A percentile compares a stretch with the other conserved stretches of the same genome.
Conservation (phyloP, 495 filamentous ascomycete genomes). For the Cenococcum geophilum region DNA sequence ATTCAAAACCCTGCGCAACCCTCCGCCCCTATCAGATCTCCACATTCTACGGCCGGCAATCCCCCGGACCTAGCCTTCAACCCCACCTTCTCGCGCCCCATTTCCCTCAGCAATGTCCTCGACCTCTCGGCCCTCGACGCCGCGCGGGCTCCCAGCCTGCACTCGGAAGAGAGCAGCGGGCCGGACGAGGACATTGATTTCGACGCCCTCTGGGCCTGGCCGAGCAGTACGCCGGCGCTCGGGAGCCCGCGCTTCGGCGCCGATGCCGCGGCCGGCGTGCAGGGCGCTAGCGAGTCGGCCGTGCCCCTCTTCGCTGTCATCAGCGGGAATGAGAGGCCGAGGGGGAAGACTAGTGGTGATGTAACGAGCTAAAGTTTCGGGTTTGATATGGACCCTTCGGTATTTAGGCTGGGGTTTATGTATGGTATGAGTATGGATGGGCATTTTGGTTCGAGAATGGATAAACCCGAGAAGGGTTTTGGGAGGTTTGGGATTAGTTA, state of each 20-base stretch:
- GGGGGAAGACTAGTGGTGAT: background rate
- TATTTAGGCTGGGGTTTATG: no score
- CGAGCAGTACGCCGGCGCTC: constrained; percentile 26
- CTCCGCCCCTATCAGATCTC: background rate
- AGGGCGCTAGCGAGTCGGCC: constrained; percentile 19
- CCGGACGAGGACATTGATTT: constrained; percentile 50
- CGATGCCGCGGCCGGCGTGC: constrained; percentile 14
- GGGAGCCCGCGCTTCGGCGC: constrained; percentile 19
- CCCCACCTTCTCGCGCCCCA: constrained; percentile 17
- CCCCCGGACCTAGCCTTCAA: no score
- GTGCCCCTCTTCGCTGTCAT: constrained; percentile 28
- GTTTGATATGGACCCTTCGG: background rate
- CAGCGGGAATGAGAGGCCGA: background rate
- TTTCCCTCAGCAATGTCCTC: constrained; percentile 45
- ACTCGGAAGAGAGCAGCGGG: constrained; percentile 34
- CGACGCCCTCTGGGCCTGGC: constrained; percentile 51
- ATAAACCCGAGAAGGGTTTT: no score
- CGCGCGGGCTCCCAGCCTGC: constrained; percentile 9
- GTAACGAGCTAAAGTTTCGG: background rate
- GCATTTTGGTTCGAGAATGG: no score
- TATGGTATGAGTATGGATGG: no score
- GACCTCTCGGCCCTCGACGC: constrained; percentile 45
- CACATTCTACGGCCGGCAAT: background rate
- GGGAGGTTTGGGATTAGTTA: no score
- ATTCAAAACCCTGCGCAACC: background rate